Conservation (phyloP, 2,329 filamentous ascomycete species). For the Immersiporthe knoxdaviesiana region DNA sequence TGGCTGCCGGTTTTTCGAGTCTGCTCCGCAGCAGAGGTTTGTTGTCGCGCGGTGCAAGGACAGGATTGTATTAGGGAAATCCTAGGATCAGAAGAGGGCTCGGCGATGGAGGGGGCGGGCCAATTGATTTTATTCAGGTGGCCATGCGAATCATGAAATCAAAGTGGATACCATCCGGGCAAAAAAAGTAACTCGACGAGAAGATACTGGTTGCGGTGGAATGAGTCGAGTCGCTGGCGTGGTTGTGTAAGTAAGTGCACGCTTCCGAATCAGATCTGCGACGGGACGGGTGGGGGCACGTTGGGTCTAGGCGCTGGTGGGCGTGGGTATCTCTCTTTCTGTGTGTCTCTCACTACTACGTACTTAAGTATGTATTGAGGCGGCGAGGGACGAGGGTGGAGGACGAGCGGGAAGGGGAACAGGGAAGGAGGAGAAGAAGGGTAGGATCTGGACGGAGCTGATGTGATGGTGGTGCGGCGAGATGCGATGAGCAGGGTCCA, state of each 20-base stretch:
- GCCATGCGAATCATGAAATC: slow-evolving; percentile 27
- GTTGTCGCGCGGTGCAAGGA: slow-evolving; percentile 10
- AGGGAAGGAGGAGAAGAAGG: background rate
- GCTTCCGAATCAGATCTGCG: slow-evolving; percentile 22
- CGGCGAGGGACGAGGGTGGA: background rate
- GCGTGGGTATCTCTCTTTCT: background rate
- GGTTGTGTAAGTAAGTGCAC: slow-evolving; percentile 17
- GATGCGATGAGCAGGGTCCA: slow-evolving; percentile 11
- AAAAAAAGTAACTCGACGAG: slow-evolving; percentile 23
- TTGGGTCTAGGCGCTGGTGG: slow-evolving; percentile 10
- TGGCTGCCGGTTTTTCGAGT: slow-evolving; percentile 37
- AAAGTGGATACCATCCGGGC: slow-evolving; percentile 24
- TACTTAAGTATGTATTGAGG: background rate
- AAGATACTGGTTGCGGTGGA: slow-evolving; percentile 26
- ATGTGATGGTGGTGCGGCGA: background rate
- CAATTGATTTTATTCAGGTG: slow-evolving; percentile 28
- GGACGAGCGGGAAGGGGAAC: background rate
- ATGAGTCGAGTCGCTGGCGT: slow-evolving; percentile 20
- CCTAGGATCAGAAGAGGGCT: slow-evolving; percentile 15
- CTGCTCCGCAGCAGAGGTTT: slow-evolving; percentile 15
- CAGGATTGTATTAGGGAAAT: slow-evolving; percentile 9
- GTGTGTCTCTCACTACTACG: background rate
- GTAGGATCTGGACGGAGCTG: background rate
- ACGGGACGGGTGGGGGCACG: slow-evolving; percentile 16
- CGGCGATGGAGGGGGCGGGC: slow-evolving; percentile 14